Percentiles rank a stretch among this genome's conserved stretches.
These are phyloP conservation scores for Quercus tomentella DNA, from an alignment of 331 rosid genomes.

Conservation along the genomic window DNA sequence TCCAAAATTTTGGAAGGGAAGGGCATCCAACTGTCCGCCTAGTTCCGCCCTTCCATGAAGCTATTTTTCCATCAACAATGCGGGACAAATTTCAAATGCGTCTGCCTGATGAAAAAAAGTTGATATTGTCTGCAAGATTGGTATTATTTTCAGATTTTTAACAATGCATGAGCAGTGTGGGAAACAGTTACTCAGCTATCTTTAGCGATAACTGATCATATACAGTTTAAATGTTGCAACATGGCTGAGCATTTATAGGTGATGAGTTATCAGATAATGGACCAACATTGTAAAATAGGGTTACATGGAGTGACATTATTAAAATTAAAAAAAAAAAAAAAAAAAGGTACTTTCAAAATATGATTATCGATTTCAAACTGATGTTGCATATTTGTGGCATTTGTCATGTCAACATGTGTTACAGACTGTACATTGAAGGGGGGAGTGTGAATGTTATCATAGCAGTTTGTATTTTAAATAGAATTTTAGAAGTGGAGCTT, in stretches of 20 bases:
- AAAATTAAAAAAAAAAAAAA: fast-evolving
- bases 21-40: too few species aligned
- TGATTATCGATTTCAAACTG: not conserved
- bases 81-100: not conserved
- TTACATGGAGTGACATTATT: not conserved
- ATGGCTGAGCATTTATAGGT: not conserved
- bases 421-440: not conserved
- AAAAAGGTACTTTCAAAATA: not conserved
- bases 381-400: not conserved
- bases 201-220: not conserved
- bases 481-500: not conserved
- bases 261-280: not conserved
- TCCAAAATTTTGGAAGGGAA: too few species aligned
- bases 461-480: not conserved
- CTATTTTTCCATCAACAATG: too few species aligned
- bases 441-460: not conserved
- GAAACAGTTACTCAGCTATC: not conserved
- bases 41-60: too few species aligned
- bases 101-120: not conserved
- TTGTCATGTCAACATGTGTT: not conserved
- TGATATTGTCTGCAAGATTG: not conserved
- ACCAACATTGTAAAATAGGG: not conserved
- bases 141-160: not conserved
- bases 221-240: not conserved
- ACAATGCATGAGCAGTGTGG: not conserved